Base-by-base conservation (phyloP, 108 stramenopile genomes). In the Cyclostephanos tholiformis region DNA sequence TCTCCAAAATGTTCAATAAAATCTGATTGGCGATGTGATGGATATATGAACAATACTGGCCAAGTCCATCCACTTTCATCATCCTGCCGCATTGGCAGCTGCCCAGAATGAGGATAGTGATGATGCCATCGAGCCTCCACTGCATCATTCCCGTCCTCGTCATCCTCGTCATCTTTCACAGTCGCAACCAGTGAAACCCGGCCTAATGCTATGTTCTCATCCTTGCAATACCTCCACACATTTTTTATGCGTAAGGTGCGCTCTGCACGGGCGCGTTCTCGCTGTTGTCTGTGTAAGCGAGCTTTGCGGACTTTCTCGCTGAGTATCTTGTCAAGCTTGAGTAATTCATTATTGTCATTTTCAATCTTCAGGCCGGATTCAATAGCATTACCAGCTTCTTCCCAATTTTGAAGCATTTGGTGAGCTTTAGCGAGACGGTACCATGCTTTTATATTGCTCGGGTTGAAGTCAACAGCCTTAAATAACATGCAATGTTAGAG, bases 1-100 rank as follows among this genome's bases (percentile, higher is more conserved):
- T 92, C 92, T 17, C 67, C 84, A 75, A 96, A 89, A 23, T 86
- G 71, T 41, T 89, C 79, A 25, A 96, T 86, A 75, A 93, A 96
- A 73, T 96, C 95, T 26, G 91, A 91, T 63, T 96, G 95, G 14
- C 79, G 72, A 69, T 93, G 91, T 3, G 91, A 89, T 10, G 95
- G 95, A 65, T 96, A 96, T 6, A 93, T 72, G 64, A 96, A 93
- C 77, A 96, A 59, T 26, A 82, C 87, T 19, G 95, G 95, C 91
- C 91, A 96, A 6, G 76, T 80, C 91, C 92, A 93, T 50, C 77
- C 78, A 11, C 77, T 50, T 50, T 39, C 76, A 49, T 63, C 69
- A 20, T 39, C 36, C 14, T 58, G 65, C 16, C 64, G 61, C 35
- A 69, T 22, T 35, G 95, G 92, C 41, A 96, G 55, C n/a, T 80